A percentile compares a stretch with the other conserved stretches of the same genome.
These are phyloP conservation scores for Naganishia albida DNA, from an alignment of 1,284 basidiomycete genomes.

Conservation along the genomic window DNA sequence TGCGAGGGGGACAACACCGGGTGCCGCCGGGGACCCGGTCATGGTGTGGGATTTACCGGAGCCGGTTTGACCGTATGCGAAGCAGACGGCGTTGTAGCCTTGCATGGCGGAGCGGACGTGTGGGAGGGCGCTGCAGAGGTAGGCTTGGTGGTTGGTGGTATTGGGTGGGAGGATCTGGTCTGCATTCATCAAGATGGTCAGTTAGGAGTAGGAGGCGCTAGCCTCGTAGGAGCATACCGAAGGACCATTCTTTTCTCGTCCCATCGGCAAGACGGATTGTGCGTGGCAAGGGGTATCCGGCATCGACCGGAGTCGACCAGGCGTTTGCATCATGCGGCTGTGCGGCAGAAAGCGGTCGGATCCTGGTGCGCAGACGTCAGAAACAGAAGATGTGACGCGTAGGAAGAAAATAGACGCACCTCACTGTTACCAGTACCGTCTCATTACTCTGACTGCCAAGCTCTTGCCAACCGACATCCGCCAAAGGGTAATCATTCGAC, in stretches of 20 bases:
- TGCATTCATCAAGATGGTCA: constrained; percentile 54
- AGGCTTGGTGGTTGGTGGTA: constrained; percentile 81
- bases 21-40: constrained; percentile 75
- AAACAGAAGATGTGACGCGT: constrained; percentile 6
- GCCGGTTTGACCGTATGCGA: constrained; percentile 49
- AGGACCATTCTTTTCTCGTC: constrained; percentile 48
- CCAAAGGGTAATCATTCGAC: constrained; percentile 3
- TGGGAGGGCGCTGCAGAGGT: constrained; percentile 76
- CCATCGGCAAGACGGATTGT: constrained; percentile 33
- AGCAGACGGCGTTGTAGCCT: constrained; percentile 61
- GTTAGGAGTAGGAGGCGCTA: constrained; percentile 60
- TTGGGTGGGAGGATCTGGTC: constrained; percentile 48
- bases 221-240: constrained; percentile 59
- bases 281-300: constrained; percentile 34
- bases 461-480: constrained; percentile 31
- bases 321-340: constrained; percentile 42
- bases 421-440: constrained; percentile 82
- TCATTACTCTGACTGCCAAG: constrained; percentile 55
- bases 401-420: constrained; percentile 57
- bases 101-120: constrained; percentile 70
- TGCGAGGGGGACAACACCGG: constrained; percentile 90
- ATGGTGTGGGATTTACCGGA: constrained; percentile 92
- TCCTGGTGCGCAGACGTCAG: constrained; percentile 54
- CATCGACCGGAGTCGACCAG: constrained; percentile 47
- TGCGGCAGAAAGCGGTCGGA: constrained; percentile 61